A percentile compares a stretch with the other conserved stretches of the same genome.
Conservation (phyloP, 345 rosid genomes). For the Luvunga scandens region DNA sequence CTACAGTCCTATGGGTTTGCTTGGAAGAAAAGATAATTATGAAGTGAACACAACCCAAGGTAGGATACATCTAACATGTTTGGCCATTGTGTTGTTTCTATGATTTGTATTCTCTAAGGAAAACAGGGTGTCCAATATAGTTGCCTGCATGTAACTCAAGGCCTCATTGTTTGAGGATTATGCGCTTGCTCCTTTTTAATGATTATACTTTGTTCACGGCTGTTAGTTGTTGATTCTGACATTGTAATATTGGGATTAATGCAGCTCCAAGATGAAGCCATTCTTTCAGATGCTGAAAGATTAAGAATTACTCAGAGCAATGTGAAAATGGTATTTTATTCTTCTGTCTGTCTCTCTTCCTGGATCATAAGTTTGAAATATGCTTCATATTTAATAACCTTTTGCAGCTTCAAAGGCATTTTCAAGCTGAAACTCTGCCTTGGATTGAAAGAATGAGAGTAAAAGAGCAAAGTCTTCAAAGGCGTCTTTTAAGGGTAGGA, state of each 20-base stretch:
- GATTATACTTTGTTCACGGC: neutral
- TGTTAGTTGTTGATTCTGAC: conserved; percentile 5
- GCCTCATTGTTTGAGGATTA: neutral
- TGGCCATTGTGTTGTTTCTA: neutral
- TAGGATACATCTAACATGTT: neutral
- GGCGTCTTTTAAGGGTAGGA: conserved; percentile 85
- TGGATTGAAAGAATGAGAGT: conserved; percentile 86
- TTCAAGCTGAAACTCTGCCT: conserved; percentile 92
- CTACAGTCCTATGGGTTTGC: neutral
- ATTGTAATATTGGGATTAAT: conserved; percentile 19
- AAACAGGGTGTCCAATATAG: neutral
- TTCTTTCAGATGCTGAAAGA: conserved; percentile 91
- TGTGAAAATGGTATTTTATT: conserved; percentile 68
- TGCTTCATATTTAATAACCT: conserved; percentile 10
- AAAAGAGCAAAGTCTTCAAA: conserved; percentile 92
- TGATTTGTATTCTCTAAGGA: neutral
- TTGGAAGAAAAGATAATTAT: neutral
- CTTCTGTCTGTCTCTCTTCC: neutral
- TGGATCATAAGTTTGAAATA: conserved; percentile 8
- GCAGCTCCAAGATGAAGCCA: conserved; percentile 74
- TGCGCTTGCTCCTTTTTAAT: neutral
- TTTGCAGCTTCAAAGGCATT: conserved; percentile 93
- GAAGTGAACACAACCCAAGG: neutral
- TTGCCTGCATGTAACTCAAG: neutral
- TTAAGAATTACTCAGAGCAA: conserved; percentile 81